Percentiles rank a stretch among this genome's conserved stretches.
phyloP scores from a whole-genome alignment of 202 grass and related monocot species.

The Saccharum hybrid region DNA sequence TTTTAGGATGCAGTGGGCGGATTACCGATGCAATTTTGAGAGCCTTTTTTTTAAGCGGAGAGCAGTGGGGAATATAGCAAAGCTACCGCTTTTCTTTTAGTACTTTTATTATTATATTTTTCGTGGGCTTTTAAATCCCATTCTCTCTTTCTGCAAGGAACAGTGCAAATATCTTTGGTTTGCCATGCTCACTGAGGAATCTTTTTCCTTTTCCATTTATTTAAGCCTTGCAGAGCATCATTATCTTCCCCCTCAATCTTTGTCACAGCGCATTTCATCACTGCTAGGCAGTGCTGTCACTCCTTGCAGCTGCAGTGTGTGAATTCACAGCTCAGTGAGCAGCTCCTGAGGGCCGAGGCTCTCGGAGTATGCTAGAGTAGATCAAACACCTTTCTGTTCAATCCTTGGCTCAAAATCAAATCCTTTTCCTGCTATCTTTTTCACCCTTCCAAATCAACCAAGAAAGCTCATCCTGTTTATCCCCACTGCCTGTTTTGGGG shows the following conservation, averaged over 20 bases:
- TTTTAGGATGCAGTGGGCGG: constrained; percentile 32
- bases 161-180: constrained; percentile 33
- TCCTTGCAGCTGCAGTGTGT: neutral
- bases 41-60: neutral
- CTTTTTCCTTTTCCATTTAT: constrained; percentile 24
- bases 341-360: neutral
- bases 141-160: constrained; percentile 8
- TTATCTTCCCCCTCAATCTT: neutral
- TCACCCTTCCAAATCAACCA: constrained; percentile 34
- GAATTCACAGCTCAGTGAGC: neutral
- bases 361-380: constrained; percentile 38
- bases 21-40: constrained; percentile 26
- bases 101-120: constrained; percentile 23
- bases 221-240: constrained; percentile 2
- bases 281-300: neutral
- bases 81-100: neutral
- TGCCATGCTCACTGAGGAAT: constrained; percentile 41
- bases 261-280: neutral
- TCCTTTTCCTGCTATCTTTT: constrained; percentile 20
- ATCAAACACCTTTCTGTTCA: constrained; percentile 32
- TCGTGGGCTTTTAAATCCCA: constrained; percentile 1
- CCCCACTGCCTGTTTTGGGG: neutral
- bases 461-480: constrained; percentile 28
- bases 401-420: constrained; percentile 3
- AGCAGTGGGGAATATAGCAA: constrained; percentile 41